Percentiles rank a stretch among this genome's conserved stretches.
phyloP scores from a whole-genome alignment of 2,329 filamentous ascomycete genomes.

The Teratosphaeria nubilosa region DNA sequence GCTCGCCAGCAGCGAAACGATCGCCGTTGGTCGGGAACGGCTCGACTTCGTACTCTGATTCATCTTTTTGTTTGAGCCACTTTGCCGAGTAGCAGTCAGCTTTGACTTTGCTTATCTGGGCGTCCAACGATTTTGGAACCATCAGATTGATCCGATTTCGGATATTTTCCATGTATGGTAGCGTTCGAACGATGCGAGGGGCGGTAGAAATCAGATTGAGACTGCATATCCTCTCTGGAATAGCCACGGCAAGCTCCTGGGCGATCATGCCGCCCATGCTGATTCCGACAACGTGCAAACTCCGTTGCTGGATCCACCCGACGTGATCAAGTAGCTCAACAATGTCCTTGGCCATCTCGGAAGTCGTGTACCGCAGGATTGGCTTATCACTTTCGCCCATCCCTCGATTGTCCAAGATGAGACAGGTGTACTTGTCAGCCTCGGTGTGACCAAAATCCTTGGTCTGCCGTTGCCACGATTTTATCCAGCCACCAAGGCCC shows the following conservation, averaged over 20 bases:
- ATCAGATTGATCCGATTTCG: constrained; percentile 46
- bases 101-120: constrained; percentile 54
- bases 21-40: constrained; percentile 67
- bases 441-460: constrained; percentile 68
- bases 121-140: constrained; percentile 61
- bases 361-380: constrained; percentile 65
- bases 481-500: constrained; percentile 61
- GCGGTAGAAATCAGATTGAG: constrained; percentile 42
- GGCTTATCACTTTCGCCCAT: constrained; percentile 75
- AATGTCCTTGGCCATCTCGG: constrained; percentile 71
- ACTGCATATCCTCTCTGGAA: constrained; percentile 39
- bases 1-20: constrained; percentile 70
- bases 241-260: constrained; percentile 58
- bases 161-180: constrained; percentile 53
- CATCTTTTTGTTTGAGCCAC: constrained; percentile 56
- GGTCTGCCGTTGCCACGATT: constrained; percentile 74
- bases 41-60: constrained; percentile 30
- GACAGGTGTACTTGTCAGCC: constrained; percentile 56
- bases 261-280: constrained; percentile 89
- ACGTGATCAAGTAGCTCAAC: constrained; percentile 60
- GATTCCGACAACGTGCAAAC: constrained; percentile 63
- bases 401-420: constrained; percentile 76
- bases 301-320: constrained; percentile 52
- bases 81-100: constrained; percentile 53
- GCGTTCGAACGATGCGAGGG: constrained; percentile 37